These are phyloP conservation scores for Anthoceros angustus DNA, from an alignment of 225 moss, liverwort and hornwort species.

Conservation along the genomic window DNA sequence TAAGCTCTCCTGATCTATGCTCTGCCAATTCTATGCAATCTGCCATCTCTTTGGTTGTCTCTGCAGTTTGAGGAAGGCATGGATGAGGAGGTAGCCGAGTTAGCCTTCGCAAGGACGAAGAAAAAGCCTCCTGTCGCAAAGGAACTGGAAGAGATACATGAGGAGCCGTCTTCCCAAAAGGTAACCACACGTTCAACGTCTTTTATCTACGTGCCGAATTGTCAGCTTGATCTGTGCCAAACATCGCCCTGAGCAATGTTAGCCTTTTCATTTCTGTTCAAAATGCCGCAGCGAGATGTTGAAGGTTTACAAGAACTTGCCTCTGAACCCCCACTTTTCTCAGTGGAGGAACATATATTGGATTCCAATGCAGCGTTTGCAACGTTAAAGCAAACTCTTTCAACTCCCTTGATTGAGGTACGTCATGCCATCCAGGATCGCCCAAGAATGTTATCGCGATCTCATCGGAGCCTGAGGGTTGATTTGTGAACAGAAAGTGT, in stretches of 20 bases:
- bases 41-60: not conserved
- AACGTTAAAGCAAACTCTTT: not conserved
- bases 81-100: not conserved
- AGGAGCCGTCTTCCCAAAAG: too few species aligned
- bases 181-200: too few species aligned
- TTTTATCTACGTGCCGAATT: too few species aligned
- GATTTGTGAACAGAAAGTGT: not conserved
- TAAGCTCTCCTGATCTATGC: not conserved
- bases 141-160: not conserved
- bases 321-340: not conserved
- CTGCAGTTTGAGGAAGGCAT: conserved; percentile 2
- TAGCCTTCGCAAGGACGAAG: not conserved
- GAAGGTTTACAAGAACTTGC: not conserved
- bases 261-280: too few species aligned
- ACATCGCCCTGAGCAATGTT: too few species aligned
- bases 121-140: not conserved
- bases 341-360: not conserved
- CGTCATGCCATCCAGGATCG: too few species aligned
- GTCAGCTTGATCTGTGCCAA: too few species aligned
- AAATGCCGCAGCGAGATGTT: not conserved
- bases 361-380: conserved; percentile 1
- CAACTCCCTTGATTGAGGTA: not conserved
- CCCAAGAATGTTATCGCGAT: too few species aligned
- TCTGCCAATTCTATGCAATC: not conserved
- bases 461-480: not conserved